Percentiles rank a stretch among this genome's conserved stretches.
phyloP scores from a whole-genome alignment of 2,329 filamentous ascomycete genomes.

The Westerdykella aurantiaca region DNA sequence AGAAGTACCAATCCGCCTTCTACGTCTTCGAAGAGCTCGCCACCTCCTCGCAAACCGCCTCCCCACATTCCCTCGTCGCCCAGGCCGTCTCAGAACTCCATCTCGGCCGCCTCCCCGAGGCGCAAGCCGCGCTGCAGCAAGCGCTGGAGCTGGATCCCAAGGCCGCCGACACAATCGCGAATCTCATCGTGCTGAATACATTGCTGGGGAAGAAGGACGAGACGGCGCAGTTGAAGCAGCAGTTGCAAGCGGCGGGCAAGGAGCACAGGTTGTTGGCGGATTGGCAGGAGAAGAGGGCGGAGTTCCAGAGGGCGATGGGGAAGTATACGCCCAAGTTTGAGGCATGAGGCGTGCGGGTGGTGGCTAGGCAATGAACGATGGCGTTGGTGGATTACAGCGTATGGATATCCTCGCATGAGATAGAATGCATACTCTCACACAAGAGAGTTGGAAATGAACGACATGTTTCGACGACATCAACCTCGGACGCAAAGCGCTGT shows the following conservation, averaged over 20 bases:
- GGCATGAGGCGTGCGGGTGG: conserved; percentile 36
- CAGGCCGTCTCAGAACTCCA: conserved; percentile 91
- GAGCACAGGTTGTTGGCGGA: conserved; percentile 68
- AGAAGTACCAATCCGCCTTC: conserved; percentile 93
- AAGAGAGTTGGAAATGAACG: too few relatives aligned
- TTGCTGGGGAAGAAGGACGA: conserved; percentile 63
- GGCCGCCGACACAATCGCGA: conserved; percentile 72
- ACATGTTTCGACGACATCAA: too few relatives aligned
- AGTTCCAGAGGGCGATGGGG: conserved; percentile 78
- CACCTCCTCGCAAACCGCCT: conserved; percentile 74
- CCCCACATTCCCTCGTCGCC: conserved; percentile 68
- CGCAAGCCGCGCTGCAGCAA: conserved; percentile 77
- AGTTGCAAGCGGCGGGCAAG: conserved; percentile 54
- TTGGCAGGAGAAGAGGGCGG: conserved; percentile 74
- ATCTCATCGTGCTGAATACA: conserved; percentile 71
- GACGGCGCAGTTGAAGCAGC: conserved; percentile 49
- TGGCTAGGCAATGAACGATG: conserved; percentile 2
- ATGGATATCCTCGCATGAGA: too few relatives aligned
- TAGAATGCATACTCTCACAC: too few relatives aligned
- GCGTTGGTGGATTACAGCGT: conserved; percentile 8
- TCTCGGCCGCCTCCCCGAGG: conserved; percentile 80
- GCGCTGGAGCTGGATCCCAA: conserved; percentile 68
- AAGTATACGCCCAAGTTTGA: conserved; percentile 85
- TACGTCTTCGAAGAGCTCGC: conserved; percentile 97
- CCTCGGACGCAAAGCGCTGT: too few relatives aligned